These are phyloP conservation scores for Oxytropis ochrocephala DNA, from an alignment of 306 rosid species.

Conservation along the genomic window DNA sequence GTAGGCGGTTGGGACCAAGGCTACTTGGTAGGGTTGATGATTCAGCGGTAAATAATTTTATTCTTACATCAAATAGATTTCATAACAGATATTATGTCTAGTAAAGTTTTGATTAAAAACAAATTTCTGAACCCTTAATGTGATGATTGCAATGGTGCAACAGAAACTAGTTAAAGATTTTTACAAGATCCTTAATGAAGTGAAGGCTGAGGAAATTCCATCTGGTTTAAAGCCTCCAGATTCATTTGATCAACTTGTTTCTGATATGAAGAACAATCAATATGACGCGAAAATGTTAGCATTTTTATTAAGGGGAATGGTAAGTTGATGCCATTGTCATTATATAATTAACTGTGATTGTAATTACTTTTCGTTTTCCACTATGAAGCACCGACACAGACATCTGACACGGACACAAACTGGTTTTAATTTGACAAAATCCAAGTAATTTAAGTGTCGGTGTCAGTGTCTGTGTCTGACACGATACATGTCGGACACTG, in stretches of 20 bases:
- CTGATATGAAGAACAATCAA: constrained; percentile 73
- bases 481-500: too few relatives aligned
- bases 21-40: constrained; percentile 92
- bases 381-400: too few relatives aligned
- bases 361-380: background rate
- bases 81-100: too few relatives aligned
- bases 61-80: background rate
- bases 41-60: constrained; percentile 63
- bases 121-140: constrained; percentile 27
- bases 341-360: background rate
- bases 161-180: constrained; percentile 86
- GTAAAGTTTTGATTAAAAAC: background rate
- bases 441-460: too few relatives aligned
- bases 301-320: constrained; percentile 79
- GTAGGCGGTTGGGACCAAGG: constrained; percentile 96
- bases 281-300: constrained; percentile 85
- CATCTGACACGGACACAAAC: too few relatives aligned
- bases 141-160: constrained; percentile 33
- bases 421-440: too few relatives aligned
- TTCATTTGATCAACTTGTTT: constrained; percentile 75
- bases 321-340: constrained; percentile 33
- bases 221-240: constrained; percentile 60
- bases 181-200: constrained; percentile 80
- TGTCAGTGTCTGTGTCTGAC: too few relatives aligned
- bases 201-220: constrained; percentile 67